phyloP scores from a whole-genome alignment of 805 yeast genomes.

The Hanseniaspora singularis region DNA sequence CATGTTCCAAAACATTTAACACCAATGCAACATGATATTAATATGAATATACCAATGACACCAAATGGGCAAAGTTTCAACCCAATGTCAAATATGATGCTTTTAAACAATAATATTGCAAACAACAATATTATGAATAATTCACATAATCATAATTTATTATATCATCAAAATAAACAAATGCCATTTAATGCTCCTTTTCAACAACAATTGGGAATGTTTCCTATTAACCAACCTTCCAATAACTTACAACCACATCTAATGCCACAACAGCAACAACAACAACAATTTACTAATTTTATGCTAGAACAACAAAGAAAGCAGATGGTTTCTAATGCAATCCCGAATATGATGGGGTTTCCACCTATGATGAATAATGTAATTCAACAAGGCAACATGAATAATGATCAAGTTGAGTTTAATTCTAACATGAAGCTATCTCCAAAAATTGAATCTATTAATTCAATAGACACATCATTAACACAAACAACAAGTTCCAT shows the following conservation, averaged over 20 bases:
- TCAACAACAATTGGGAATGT: constrained; percentile 6
- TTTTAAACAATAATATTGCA: no score
- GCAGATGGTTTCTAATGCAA: not conserved
- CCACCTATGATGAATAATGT: not conserved
- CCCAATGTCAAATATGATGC: constrained; percentile 7
- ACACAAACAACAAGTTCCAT: no score
- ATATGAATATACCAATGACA: not conserved
- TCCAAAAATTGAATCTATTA: not conserved
- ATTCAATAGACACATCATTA: no score
- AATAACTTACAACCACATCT: not conserved
- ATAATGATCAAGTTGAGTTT: not conserved
- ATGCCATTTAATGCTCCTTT: not conserved
- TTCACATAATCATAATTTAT: no score
- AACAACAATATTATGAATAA: no score
- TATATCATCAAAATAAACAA: not conserved
- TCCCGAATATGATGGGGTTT: not conserved
- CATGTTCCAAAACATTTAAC: not conserved
- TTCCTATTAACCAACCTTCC: not conserved
- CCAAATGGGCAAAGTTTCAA: not conserved
- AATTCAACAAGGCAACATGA: not conserved
- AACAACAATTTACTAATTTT: not conserved
- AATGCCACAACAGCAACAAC: not conserved
- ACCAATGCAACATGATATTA: not conserved
- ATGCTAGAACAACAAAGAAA: not conserved
- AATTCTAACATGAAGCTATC: not conserved